A percentile compares a stretch with the other conserved stretches of the same genome.
Evolutionary conservation across 805 yeast species (phyloP).

Genomic region (Vanderwaltozyma verrucispora): DNA sequence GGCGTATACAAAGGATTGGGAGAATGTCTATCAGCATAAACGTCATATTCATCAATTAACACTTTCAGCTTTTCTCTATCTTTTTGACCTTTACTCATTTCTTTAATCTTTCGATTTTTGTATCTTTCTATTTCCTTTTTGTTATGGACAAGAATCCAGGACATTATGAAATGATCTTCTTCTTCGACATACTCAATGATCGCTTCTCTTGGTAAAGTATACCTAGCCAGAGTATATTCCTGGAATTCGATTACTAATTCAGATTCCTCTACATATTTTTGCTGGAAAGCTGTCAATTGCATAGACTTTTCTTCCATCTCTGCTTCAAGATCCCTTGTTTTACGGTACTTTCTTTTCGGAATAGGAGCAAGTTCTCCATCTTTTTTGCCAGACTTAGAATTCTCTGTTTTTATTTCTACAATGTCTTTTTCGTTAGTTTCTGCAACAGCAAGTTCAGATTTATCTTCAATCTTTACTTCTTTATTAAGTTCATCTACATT

Average conservation of each 20-base stretch:
- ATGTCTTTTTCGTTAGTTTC: not conserved
- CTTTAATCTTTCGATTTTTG: slow-evolving; percentile 12
- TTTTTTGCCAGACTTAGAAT: not conserved
- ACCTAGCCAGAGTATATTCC: slow-evolving; percentile 71
- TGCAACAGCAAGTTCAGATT: not conserved
- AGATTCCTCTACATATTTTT: slow-evolving; percentile 55
- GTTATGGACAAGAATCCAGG: slow-evolving; percentile 28
- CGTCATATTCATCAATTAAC: slow-evolving; percentile 11
- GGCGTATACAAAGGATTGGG: slow-evolving; percentile 41
- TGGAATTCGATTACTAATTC: slow-evolving; percentile 75
- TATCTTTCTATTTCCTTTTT: slow-evolving; percentile 18
- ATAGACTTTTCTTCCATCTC: slow-evolving; percentile 34
- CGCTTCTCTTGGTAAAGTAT: slow-evolving; percentile 63
- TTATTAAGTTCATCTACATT: no score
- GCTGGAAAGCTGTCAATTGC: slow-evolving; percentile 68
- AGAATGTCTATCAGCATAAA: slow-evolving; percentile 26
- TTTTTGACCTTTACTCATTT: slow-evolving; percentile 8
- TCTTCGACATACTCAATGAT: slow-evolving; percentile 44
- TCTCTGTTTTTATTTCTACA: not conserved
- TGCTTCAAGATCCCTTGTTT: not conserved
- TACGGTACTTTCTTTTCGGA: slow-evolving; percentile 1
- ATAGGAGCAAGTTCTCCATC: not conserved
- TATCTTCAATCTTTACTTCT: not conserved
- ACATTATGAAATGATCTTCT: slow-evolving; percentile 21
- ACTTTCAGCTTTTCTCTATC: slow-evolving; percentile 13